phyloP scores from a whole-genome alignment of 2,329 filamentous ascomycete genomes.

The Epichloe baconii region DNA sequence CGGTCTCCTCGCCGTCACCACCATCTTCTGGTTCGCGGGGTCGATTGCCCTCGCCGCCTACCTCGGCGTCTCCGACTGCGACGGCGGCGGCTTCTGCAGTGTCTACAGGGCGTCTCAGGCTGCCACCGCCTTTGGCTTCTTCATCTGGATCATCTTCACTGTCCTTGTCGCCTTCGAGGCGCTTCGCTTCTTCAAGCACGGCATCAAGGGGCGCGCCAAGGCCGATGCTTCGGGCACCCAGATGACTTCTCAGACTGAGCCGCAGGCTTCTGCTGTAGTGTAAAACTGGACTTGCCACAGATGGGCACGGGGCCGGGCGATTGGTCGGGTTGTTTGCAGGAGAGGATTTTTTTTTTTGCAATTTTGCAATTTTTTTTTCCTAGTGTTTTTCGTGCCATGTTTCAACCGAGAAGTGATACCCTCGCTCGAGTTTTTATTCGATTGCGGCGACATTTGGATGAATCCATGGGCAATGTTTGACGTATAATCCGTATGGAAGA shows the following conservation, averaged over 20 bases:
- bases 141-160: conserved; percentile 43
- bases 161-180: conserved; percentile 34
- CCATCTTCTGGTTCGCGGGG: conserved; percentile 83
- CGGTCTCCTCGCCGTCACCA: conserved; percentile 56
- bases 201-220: conserved; percentile 13
- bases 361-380: not conserved
- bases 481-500: too few species aligned
- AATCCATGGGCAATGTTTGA: too few species aligned
- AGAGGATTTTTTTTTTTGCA: not conserved
- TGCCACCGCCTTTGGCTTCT: conserved; percentile 52
- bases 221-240: conserved; percentile 13
- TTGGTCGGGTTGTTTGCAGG: not conserved
- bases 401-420: conserved; percentile 1
- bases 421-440: not conserved
- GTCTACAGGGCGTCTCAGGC: conserved; percentile 40
- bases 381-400: not conserved
- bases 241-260: conserved; percentile 7
- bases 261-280: conserved; percentile 1
- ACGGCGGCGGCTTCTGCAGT: conserved; percentile 39
- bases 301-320: not conserved
- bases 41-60: conserved; percentile 63
- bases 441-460: not conserved
- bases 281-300: not conserved
- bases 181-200: conserved; percentile 24
- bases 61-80: conserved; percentile 41